Percentiles rank a stretch among this genome's conserved stretches.
Evolutionary conservation across 352 stramenopile genomes (phyloP).

Genomic region (Globisporangium nagaii): DNA sequence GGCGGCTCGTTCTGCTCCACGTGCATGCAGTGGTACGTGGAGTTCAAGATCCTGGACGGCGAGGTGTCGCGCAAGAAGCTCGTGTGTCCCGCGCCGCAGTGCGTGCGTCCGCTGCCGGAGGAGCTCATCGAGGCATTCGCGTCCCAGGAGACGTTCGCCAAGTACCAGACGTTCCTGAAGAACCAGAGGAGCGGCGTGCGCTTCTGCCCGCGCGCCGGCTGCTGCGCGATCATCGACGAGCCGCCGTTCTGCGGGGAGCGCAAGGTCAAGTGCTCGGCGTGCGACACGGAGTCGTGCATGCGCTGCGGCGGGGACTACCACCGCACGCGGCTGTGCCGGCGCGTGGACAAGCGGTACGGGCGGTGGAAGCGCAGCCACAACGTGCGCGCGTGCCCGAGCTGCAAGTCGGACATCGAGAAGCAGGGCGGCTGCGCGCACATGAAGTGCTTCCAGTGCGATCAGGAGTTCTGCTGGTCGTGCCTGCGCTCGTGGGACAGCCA

Average conservation of each 20-base stretch:
- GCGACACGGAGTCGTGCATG: conserved; percentile 61
- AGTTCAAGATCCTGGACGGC: conserved; percentile 72
- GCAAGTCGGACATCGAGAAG: conserved; percentile 75
- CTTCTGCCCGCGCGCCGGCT: conserved; percentile 67
- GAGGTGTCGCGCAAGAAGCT: conserved; percentile 72
- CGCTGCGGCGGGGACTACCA: conserved; percentile 57
- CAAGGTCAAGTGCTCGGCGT: conserved; percentile 37
- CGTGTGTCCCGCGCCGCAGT: conserved; percentile 62
- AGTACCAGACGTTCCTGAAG: conserved; percentile 61
- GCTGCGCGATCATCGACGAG: conserved; percentile 53
- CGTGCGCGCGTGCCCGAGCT: conserved; percentile 63
- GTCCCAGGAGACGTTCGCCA: conserved; percentile 36
- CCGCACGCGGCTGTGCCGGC: conserved; percentile 42
- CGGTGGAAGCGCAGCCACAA: conserved; percentile 69
- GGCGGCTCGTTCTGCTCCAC: conserved; percentile 40
- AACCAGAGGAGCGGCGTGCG: conserved; percentile 63
- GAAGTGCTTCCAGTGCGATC: conserved; percentile 81
- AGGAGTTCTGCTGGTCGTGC: conserved; percentile 83
- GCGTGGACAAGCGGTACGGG: conserved; percentile 58
- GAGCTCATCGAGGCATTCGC: conserved; percentile 53
- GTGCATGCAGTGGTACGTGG: conserved; percentile 69
- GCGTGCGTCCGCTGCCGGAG: conserved; percentile 34
- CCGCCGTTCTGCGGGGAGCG: conserved; percentile 38
- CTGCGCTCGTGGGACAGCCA: conserved; percentile 63
- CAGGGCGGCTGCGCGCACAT: conserved; percentile 83